Evolutionary conservation across 2,329 filamentous ascomycete genomes (phyloP), one percentile per base, ranked within the genome.

Genomic region (Elsinoe fawcettii): DNA sequence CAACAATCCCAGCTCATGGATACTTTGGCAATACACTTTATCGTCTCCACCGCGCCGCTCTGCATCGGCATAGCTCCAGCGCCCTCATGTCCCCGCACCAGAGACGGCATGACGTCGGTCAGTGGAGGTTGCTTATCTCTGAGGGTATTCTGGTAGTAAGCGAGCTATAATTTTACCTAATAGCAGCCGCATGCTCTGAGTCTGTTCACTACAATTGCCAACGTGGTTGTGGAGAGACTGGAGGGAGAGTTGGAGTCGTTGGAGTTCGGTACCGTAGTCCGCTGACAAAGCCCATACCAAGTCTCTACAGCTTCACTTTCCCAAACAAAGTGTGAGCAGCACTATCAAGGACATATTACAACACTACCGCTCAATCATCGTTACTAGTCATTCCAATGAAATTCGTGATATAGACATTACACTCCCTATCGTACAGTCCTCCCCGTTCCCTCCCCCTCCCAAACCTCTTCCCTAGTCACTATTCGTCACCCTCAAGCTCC

Each of bases 401-500:
- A 44, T 44, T 44, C 41, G 22, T 44, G 22, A 44, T 44, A 37
- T n/a, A 37, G 34, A 37, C 41, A 44, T 44, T 44, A 44, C 20
- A 2, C 18, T 11, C 5, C 41, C 18, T 32, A 51, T 32, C 46
- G n/a, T 51, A 51, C 23, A 32, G 12, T 23, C 20, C 46, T 5
- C 8, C 16, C 23, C 46, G 5, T 34, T 11, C 30, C 32, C 16
- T 53, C 7, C 3, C 14, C 20, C 22, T 14, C 16, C 39, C 3
- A 11, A 3, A 16, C 39, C n/a, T n/a, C n/a, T n/a, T 20, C 37
- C 20, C 74, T 65, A 79, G 65, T 78, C 76, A 63, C 74, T 64
- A 67, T 88, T 88, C 20, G 88, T 83, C 34, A 88, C 84, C 65
- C 84, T 75, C 72, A 88, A 71, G 64, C 84, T 87, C 65, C 85